These are phyloP conservation scores for Ophiostoma populinum DNA, from an alignment of 2,329 filamentous ascomycete genomes.

Conservation along the genomic window DNA sequence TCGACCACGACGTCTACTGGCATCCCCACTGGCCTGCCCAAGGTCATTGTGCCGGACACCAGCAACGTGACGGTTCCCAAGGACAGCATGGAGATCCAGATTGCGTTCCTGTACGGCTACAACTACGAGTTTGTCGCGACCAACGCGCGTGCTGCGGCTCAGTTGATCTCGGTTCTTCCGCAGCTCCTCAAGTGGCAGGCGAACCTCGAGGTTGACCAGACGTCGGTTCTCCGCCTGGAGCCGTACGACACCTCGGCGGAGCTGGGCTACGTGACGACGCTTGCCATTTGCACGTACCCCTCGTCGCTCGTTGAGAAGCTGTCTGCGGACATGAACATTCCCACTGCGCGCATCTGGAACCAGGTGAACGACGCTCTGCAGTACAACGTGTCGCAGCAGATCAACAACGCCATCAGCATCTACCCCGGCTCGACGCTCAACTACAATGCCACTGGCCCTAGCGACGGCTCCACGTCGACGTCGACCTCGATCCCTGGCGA, in stretches of 20 bases:
- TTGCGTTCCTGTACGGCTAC: slow-evolving; percentile 66
- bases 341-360: slow-evolving; percentile 59
- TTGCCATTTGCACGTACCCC: slow-evolving; percentile 55
- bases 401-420: slow-evolving; percentile 70
- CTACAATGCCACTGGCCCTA: slow-evolving; percentile 21
- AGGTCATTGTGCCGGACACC: slow-evolving; percentile 54
- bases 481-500: slow-evolving; percentile 16
- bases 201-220: slow-evolving; percentile 31
- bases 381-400: slow-evolving; percentile 55
- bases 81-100: slow-evolving; percentile 57
- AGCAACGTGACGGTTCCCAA: slow-evolving; percentile 34
- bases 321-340: slow-evolving; percentile 49
- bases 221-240: slow-evolving; percentile 55
- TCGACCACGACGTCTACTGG: slow-evolving; percentile 29
- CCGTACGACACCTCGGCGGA: slow-evolving; percentile 55
- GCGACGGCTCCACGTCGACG: slow-evolving; percentile 19
- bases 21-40: slow-evolving; percentile 51
- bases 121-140: slow-evolving; percentile 72
- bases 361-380: slow-evolving; percentile 44
- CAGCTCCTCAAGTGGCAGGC: slow-evolving; percentile 47
- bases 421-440: slow-evolving; percentile 26
- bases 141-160: slow-evolving; percentile 54
- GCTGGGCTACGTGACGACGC: slow-evolving; percentile 65
- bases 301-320: slow-evolving; percentile 50
- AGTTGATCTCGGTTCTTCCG: slow-evolving; percentile 72